Evolutionary conservation across 371 early-diverging fungal genomes (phyloP).

Genomic region (Mucor saturninus): DNA sequence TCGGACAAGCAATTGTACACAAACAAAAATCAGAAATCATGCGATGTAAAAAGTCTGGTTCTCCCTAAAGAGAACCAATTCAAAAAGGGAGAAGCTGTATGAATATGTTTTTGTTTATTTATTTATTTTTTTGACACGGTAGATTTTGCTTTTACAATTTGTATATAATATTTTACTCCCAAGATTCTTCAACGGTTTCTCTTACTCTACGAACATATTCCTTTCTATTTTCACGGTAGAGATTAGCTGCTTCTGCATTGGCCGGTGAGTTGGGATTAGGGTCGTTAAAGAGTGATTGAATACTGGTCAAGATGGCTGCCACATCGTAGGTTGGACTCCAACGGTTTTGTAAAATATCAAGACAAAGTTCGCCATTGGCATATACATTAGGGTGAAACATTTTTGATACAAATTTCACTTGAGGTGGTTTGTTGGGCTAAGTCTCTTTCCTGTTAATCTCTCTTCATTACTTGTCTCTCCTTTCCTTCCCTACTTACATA

Average conservation of each 20-base stretch:
- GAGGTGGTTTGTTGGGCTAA: constrained; percentile 97
- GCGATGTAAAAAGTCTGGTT: too few relatives aligned
- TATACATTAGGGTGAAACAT: constrained; percentile 99
- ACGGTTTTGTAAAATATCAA: constrained; percentile 98
- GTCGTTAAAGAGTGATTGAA: constrained; percentile 98
- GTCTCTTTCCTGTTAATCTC: background rate
- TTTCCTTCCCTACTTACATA: constrained; percentile 60
- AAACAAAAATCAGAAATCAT: too few relatives aligned
- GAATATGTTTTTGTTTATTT: too few relatives aligned
- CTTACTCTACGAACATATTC: constrained; percentile 94
- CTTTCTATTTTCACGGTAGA: constrained; percentile 92
- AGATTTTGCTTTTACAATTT: too few relatives aligned
- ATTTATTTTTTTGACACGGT: too few relatives aligned
- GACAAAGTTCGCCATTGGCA: constrained; percentile 97
- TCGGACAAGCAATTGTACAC: too few relatives aligned
- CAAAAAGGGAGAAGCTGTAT: too few relatives aligned
- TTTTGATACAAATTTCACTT: constrained; percentile 93
- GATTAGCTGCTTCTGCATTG: constrained; percentile 96
- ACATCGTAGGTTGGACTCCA: constrained; percentile 99
- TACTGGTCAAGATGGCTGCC: constrained; percentile 94
- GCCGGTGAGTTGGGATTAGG: constrained; percentile 99
- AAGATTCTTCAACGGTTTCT: constrained; percentile 93
- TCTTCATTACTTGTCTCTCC: too few relatives aligned
- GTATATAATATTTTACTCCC: constrained; percentile 61
- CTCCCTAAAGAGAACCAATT: too few relatives aligned